These are phyloP conservation scores for Parafenestella ontariensis DNA, from an alignment of 2,329 filamentous ascomycete species.

Conservation along the genomic window DNA sequence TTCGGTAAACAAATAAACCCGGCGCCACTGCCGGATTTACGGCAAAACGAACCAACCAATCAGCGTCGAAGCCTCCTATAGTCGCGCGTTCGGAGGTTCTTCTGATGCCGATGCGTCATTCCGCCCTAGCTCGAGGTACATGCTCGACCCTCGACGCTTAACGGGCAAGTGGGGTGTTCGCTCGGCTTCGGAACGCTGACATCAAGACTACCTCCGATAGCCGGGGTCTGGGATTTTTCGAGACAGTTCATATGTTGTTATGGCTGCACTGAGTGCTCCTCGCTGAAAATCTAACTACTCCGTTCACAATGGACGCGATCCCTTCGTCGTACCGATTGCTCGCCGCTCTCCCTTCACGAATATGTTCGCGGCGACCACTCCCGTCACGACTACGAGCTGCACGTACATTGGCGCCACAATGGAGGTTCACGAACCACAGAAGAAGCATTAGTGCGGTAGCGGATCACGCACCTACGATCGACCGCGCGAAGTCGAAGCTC, in stretches of 20 bases:
- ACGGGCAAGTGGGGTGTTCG: conserved; percentile 7
- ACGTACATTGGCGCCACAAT: conserved; percentile 25
- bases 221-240: too few relatives aligned
- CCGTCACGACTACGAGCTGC: conserved; percentile 35
- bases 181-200: background rate
- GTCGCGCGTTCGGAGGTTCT: conserved; percentile 10
- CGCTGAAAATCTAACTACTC: background rate
- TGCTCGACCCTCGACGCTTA: conserved; percentile 6
- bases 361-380: conserved; percentile 34
- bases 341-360: conserved; percentile 35
- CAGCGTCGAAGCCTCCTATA: background rate
- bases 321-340: conserved; percentile 40
- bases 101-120: conserved; percentile 8
- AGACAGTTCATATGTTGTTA: background rate
- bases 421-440: conserved; percentile 30
- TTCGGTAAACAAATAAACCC: background rate
- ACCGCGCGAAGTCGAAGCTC: conserved; percentile 46
- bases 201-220: background rate
- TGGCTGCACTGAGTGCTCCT: background rate
- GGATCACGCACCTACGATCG: conserved; percentile 36
- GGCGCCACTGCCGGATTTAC: background rate
- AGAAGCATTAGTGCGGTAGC: conserved; percentile 32
- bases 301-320: conserved; percentile 38
- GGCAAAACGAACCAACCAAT: background rate
- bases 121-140: conserved; percentile 8